Evolutionary conservation across 2,329 filamentous ascomycete species (phyloP), one percentile per base, ranked within the genome.

Genomic region (Cordyceps farinosa): DNA sequence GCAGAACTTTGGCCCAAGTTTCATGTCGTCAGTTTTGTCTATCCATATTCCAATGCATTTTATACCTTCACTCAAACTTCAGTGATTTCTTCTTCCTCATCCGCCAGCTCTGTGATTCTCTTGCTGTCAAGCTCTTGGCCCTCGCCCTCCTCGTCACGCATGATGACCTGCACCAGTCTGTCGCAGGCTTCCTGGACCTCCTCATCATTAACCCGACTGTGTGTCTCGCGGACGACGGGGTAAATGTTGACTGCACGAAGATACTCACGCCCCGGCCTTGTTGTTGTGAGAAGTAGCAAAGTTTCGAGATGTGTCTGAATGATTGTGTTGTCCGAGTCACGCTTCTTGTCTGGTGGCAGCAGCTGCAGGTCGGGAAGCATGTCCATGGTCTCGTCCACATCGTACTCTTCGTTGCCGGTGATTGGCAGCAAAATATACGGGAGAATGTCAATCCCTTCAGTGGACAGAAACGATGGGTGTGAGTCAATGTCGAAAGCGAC

Each of bases 351-450:
- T 0, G 92, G 90, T 0, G 92, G 90, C 11, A 98, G 82, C 0
- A 98, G 83, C 76, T 98, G 94, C 66, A 97, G 80, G 73, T 98
- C 95, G 0, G 92, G 88, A 11, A 96, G 82, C 92, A 99, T 96
- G 45, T 84, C 86, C 72, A 92, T 84, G 64, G 85, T 90, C 68
- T 99, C 95, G 55, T 97, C 92, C 42, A 93, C 90, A 22, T 88
- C 82, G 73, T 94, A 97, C 72, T 95, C 91, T 74, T 98, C 95
- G 40, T 84, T 87, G 0, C 94, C 94, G 70, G 90, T 94, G 54
- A 98, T 87, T 0, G 95, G 94, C 7, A 97, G 82, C 10, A 99
- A 79, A 17, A 98, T 80, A 74, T 98, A 98, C 0, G 94, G 93
- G 5, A 98, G 78, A 17, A 98, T 83, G 69, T 96, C 89, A 56